These are phyloP conservation scores for Misopates orontium DNA, from an alignment of 257 asterid species.

Conservation along the genomic window DNA sequence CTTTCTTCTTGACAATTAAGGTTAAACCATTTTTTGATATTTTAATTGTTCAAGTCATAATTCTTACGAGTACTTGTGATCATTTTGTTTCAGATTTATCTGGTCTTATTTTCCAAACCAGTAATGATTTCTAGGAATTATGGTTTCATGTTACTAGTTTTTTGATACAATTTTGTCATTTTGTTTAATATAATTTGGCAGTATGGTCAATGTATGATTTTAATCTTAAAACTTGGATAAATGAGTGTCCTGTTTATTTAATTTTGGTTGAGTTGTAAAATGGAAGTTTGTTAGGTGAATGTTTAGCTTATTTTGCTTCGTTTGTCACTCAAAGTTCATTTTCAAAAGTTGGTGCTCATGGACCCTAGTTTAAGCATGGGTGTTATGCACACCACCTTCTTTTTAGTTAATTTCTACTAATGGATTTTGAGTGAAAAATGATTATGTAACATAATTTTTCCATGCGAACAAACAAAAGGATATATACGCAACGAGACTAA, in stretches of 20 bases:
- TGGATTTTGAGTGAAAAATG: not conserved
- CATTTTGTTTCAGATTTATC: not conserved
- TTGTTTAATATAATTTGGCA: too few species aligned
- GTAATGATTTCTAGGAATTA: too few species aligned
- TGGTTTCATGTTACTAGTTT: too few species aligned
- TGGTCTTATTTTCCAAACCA: too few species aligned
- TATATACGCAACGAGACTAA: too few species aligned
- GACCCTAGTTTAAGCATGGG: constrained; percentile 7
- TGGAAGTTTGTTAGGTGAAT: not conserved
- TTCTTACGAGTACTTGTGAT: not conserved
- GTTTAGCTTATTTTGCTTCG: constrained; percentile 6
- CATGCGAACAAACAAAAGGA: too few species aligned
- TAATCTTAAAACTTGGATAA: too few species aligned
- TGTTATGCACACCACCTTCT: not conserved
- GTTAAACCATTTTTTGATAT: too few species aligned
- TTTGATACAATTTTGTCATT: too few species aligned
- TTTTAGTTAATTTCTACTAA: not conserved
- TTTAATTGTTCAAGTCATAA: not conserved
- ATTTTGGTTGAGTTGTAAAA: not conserved
- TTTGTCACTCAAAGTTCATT: constrained; percentile 16
- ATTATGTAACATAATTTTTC: not conserved
- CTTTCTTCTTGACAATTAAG: not conserved
- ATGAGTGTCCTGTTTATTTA: too few species aligned
- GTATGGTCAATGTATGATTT: too few species aligned
- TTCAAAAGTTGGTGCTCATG: constrained; percentile 29